phyloP scores from a whole-genome alignment of 306 rosid genomes.

The Trichosanthes truncata region DNA sequence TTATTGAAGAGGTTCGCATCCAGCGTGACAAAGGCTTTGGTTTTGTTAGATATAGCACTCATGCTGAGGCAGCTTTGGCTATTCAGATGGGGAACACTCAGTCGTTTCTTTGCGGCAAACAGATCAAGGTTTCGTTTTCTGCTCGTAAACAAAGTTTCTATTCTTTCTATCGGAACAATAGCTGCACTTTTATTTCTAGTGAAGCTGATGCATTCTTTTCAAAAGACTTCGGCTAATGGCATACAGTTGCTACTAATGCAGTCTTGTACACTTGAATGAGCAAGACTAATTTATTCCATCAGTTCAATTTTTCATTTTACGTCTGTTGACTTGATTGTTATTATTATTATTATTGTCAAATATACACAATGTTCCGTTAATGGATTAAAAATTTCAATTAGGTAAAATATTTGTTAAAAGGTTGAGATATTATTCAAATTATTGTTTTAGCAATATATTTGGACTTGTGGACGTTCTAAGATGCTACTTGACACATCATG shows the following conservation, averaged over 20 bases:
- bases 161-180: neutral
- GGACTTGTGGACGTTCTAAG: neutral
- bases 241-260: neutral
- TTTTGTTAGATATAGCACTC: conserved; percentile 78
- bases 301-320: neutral
- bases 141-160: neutral
- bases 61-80: conserved; percentile 89
- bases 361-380: neutral
- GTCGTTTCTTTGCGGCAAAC: conserved; percentile 63
- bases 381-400: neutral
- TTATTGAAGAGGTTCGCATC: conserved; percentile 89
- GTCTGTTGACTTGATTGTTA: neutral
- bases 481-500: neutral
- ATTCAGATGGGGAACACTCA: conserved; percentile 88
- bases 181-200: neutral
- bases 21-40: conserved; percentile 99
- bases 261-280: no score
- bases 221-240: neutral
- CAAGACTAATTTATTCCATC: neutral
- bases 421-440: neutral
- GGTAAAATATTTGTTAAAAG: neutral
- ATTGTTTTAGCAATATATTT: no score
- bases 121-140: conserved; percentile 57
- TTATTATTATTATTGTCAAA: neutral
- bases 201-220: neutral